Evolutionary conservation across 2,329 filamentous ascomycete genomes (phyloP).

Genomic region (Hysterium pulicare): DNA sequence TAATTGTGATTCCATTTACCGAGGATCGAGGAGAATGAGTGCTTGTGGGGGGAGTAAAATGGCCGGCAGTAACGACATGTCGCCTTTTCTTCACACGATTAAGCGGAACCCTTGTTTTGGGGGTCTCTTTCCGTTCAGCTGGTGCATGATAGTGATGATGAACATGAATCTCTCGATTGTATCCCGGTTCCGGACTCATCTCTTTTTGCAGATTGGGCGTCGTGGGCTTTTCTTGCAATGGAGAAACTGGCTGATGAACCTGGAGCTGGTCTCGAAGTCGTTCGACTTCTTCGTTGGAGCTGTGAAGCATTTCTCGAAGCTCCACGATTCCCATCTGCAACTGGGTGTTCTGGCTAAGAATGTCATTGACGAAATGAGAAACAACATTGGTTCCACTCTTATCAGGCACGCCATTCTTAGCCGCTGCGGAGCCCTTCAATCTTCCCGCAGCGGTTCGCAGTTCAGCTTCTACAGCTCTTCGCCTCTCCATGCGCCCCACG

Average conservation of each 20-base stretch:
- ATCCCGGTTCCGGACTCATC: constrained; percentile 47
- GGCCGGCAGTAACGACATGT: constrained; percentile 57
- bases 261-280: constrained; percentile 76
- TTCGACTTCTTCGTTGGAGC: constrained; percentile 92
- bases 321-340: constrained; percentile 90
- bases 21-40: constrained; percentile 35
- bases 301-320: constrained; percentile 82
- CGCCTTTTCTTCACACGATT: constrained; percentile 69
- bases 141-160: constrained; percentile 89
- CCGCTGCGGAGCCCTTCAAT: constrained; percentile 75
- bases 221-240: constrained; percentile 31
- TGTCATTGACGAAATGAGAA: constrained; percentile 94
- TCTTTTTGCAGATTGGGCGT: constrained; percentile 63
- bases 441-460: constrained; percentile 74
- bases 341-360: constrained; percentile 91
- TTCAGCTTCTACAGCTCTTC: constrained; percentile 77
- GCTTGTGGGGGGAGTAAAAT: constrained; percentile 42
- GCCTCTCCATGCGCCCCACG: constrained; percentile 76
- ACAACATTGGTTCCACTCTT: constrained; percentile 67
- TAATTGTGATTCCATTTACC: constrained; percentile 32
- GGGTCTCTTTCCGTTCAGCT: constrained; percentile 36
- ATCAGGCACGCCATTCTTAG: constrained; percentile 59
- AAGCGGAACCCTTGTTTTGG: constrained; percentile 52
- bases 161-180: constrained; percentile 68
- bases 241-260: constrained; percentile 66